Evolutionary conservation across 2,329 filamentous ascomycete genomes (phyloP).

Genomic region (Aureobasidium sp.): DNA sequence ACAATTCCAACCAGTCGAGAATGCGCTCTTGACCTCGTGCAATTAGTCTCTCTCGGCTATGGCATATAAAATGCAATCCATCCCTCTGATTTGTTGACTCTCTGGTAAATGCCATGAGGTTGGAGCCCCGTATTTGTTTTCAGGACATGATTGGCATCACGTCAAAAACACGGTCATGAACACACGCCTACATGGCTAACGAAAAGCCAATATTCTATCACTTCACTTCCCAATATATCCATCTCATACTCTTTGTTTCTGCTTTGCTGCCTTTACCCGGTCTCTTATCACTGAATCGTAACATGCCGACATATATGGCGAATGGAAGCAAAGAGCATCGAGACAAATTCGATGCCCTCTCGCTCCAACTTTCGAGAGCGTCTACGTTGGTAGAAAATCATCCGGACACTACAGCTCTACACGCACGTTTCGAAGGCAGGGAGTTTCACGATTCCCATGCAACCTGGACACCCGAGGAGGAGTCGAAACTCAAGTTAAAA

Average conservation of each 20-base stretch:
- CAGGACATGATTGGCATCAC: background rate
- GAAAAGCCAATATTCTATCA: background rate
- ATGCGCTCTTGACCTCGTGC: background rate
- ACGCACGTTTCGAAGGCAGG: background rate
- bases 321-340: background rate
- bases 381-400: background rate
- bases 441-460: slow-evolving; percentile 3
- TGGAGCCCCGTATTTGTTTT: background rate
- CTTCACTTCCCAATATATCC: background rate
- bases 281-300: background rate
- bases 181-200: background rate
- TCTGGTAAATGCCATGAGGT: background rate
- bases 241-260: too few relatives aligned
- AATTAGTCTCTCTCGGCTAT: background rate
- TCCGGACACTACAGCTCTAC: background rate
- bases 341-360: background rate
- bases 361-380: background rate
- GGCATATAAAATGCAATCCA: background rate
- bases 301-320: background rate
- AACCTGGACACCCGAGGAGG: slow-evolving; percentile 13
- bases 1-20: background rate
- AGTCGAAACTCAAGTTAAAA: slow-evolving; percentile 10
- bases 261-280: background rate
- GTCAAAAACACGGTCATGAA: background rate
- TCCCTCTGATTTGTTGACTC: background rate